Base-by-base conservation (phyloP, 495 filamentous ascomycete species). In the Podospora pseudopauciseta region DNA sequence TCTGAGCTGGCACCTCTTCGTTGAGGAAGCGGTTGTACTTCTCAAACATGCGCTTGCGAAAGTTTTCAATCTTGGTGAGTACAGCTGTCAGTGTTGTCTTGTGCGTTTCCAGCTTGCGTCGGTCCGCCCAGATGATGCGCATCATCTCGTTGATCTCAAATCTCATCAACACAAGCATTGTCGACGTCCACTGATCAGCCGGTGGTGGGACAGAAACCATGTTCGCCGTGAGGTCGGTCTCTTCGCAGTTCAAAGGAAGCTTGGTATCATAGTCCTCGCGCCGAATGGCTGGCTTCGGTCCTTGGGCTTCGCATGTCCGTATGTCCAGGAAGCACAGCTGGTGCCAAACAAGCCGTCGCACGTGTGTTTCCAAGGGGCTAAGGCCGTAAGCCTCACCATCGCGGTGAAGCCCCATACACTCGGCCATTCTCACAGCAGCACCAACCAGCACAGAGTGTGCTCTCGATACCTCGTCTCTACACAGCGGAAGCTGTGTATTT, bases 261-360 rank as follows among this genome's bases (percentile, higher is more conserved):
- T 83, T 81, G 0, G 89, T 90, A 72, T 90, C 88, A 72, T 88
- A 92, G 64, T 92, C 90, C n/a, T 91, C 89, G 16, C 80, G 75
- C 5, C 89, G 85, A 63, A 93, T 91, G 65, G 84, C 80, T 3
- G 84, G 87, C 60, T 80, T 87, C 32, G 90, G 90, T 0, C 90
- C 92, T 68, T 91, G 89, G 16, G 89, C 86, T 75, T 94, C 91
- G 68, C 89, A 91, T 3, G 90, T 89, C 59, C 89, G 84, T 58
- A 91, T 86, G 76, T 95, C 91, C 11, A 95, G 81, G 69, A 91
- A 86, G 74, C 87, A 91, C 16, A 94, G 77, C 69, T 88, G 85
- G 75, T 91, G 89, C 91, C 91, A 94, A 18, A 91, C 82, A 9
- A 92, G 73, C n/a, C 91, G 87, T 5, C 92, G 86, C 54, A 93